These are phyloP conservation scores for Monosporozyma servazzii DNA, from an alignment of 805 yeast genomes.

Conservation along the genomic window DNA sequence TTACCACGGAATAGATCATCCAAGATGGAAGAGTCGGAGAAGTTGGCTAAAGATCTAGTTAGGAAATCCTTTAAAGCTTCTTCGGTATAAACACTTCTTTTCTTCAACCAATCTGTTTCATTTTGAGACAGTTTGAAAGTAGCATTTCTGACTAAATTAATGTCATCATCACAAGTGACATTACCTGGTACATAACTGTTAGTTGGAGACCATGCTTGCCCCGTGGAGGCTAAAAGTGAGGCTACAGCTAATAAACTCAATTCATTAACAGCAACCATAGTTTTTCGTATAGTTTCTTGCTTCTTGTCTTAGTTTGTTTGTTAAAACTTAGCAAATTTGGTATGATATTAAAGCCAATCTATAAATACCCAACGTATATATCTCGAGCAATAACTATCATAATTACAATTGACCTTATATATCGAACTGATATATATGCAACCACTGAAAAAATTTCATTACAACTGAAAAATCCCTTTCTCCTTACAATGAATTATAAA, in stretches of 20 bases:
- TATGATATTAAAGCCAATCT: background rate
- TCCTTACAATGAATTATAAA: background rate
- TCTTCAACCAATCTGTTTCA: slow-evolving; percentile 44
- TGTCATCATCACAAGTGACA: slow-evolving; percentile 42
- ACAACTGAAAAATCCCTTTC: background rate
- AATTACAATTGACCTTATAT: background rate
- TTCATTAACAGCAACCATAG: slow-evolving; percentile 3
- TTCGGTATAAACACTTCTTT: slow-evolving; percentile 37
- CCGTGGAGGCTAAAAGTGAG: slow-evolving; percentile 5
- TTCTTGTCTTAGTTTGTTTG: background rate
- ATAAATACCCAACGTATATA: background rate
- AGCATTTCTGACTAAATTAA: slow-evolving; percentile 39
- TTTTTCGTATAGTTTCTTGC: background rate
- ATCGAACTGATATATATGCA: background rate
- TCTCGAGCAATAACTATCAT: background rate
- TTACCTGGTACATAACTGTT: slow-evolving; percentile 52
- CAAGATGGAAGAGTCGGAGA: slow-evolving; percentile 11
- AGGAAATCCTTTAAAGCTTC: slow-evolving; percentile 39
- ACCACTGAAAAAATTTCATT: background rate
- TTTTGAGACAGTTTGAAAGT: slow-evolving; percentile 30
- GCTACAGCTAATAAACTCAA: slow-evolving; percentile 2
- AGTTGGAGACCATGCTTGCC: slow-evolving; percentile 32
- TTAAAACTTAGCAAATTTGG: background rate
- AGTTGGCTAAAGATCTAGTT: slow-evolving; percentile 30
- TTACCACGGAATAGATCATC: slow-evolving; percentile 16